These are phyloP conservation scores for Cystobasidium sp. DNA, from an alignment of 1,284 basidiomycete genomes.

Conservation along the genomic window DNA sequence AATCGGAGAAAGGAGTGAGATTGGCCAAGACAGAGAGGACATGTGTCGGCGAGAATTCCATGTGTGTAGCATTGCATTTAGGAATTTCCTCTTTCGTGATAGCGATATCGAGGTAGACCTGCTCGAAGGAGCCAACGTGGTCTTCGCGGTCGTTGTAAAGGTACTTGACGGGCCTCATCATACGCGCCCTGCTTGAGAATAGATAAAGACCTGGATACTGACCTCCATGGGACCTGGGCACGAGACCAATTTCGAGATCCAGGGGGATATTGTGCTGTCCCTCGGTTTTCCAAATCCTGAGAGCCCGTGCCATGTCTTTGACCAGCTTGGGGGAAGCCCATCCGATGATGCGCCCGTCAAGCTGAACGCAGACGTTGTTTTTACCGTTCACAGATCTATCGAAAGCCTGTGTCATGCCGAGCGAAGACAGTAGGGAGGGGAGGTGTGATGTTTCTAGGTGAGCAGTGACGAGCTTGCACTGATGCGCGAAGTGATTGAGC, in stretches of 20 bases:
- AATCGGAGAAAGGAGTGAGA: conserved; percentile 78
- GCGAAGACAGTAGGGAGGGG: conserved; percentile 76
- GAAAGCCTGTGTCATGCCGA: conserved; percentile 95
- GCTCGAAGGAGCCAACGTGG: conserved; percentile 94
- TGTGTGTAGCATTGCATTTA: conserved; percentile 78
- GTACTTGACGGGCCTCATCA: conserved; percentile 98
- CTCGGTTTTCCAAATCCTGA: conserved; percentile 96
- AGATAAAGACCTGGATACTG: conserved; percentile 97
- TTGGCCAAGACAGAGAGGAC: conserved; percentile 79
- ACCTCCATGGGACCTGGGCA: conserved; percentile 86
- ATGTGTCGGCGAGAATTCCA: conserved; percentile 92
- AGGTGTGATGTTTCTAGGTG: conserved; percentile 78
- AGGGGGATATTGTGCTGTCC: conserved; percentile 79
- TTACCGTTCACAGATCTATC: conserved; percentile 74
- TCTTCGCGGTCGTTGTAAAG: conserved; percentile 83
- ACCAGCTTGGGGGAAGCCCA: conserved; percentile 82
- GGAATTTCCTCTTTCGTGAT: conserved; percentile 89
- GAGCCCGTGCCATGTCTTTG: conserved; percentile 75
- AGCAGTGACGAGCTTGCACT: conserved; percentile 86
- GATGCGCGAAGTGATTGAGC: conserved; percentile 93
- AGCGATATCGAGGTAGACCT: conserved; percentile 99
- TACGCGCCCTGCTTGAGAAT: conserved; percentile 83
- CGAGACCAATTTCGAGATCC: conserved; percentile 93
- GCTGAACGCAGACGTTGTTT: conserved; percentile 82
- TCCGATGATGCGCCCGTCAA: conserved; percentile 94